Base-by-base conservation (phyloP, 148 eudicot genomes). In the Gaultheria prostrata region DNA sequence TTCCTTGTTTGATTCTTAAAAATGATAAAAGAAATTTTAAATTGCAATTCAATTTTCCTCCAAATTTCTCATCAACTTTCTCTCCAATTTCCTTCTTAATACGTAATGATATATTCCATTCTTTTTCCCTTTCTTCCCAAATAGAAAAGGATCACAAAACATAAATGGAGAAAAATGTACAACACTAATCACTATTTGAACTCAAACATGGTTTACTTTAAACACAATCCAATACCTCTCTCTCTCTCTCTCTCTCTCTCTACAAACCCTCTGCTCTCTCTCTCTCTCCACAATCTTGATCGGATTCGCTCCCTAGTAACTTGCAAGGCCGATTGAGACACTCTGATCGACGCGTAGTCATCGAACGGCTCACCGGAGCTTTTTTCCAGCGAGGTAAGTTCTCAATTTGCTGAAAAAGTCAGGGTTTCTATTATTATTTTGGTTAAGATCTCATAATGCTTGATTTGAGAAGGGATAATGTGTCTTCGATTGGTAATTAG, bases 401-500 rank as follows among this genome's bases (percentile, higher is more conserved):
- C 80, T 84, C 2, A 28, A 6, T 46, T 32, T 63, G 61, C 12
- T 13, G 65, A 46, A 71, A 35, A 12, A 39, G 67, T 75, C 82
- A 73, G 79, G 89, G 73, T 75, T 86, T 84, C 89, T 67, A 69
- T 77, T 53, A 39, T 39, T 80, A 63, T 67, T 85, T 80, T 20
- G 49, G 65, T 50, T 73, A 70, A 79, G 92, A 91, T 91, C 93
- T 83, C 83, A 51, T 76, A 32, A 76, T 77, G 75, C 75, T 80
- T 67, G 59, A 24, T 77, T 71, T 83, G 43, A 24, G 79, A 43
- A 3, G 80, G 65, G 24, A 76, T 78, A 53, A 49, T 59, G 73
- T 2, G 61, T 33, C 74, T 71, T 28, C 45, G 6, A 56, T 73
- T 69, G 46, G 76, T 80, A 50, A 82, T 54, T 18, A 74, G 71